A percentile compares a stretch with the other conserved stretches of the same genome.
These are phyloP conservation scores for Eucalyptus pauciflora DNA, from an alignment of 345 rosid species.

Conservation along the genomic window DNA sequence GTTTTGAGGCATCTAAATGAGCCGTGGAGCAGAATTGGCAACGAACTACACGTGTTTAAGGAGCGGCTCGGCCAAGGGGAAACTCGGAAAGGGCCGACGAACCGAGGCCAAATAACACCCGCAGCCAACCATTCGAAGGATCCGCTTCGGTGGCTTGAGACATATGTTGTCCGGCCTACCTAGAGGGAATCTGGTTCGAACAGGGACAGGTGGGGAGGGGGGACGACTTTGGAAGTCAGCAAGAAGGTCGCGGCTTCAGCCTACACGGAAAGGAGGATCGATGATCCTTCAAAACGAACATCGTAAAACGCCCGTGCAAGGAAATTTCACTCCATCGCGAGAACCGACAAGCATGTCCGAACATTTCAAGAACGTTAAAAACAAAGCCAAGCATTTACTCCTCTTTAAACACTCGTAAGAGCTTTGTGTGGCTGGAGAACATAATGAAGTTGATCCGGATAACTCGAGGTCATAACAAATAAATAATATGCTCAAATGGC, in stretches of 20 bases:
- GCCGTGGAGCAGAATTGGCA: too few relatives aligned
- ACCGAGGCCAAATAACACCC: too few relatives aligned
- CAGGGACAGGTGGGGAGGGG: background rate
- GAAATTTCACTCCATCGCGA: background rate
- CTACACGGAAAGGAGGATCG: background rate
- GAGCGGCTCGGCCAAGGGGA: too few relatives aligned
- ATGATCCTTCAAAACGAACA: background rate
- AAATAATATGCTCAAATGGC: background rate
- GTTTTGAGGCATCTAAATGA: too few relatives aligned
- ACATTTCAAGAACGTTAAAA: background rate
- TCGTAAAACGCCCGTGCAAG: background rate
- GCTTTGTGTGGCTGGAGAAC: background rate
- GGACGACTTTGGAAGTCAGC: background rate
- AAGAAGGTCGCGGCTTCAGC: background rate
- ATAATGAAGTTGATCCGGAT: background rate
- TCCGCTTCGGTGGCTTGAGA: too few relatives aligned
- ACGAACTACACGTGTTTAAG: too few relatives aligned
- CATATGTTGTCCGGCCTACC: too few relatives aligned
- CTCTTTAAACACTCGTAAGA: background rate
- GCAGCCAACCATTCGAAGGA: too few relatives aligned
- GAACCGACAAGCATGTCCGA: background rate
- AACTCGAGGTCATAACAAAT: background rate
- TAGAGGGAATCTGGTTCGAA: too few relatives aligned
- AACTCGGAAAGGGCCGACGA: too few relatives aligned
- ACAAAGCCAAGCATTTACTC: background rate